Evolutionary conservation across 768 basidiomycete genomes (phyloP).

Genomic region (Tylopilus rubrobrunneus): DNA sequence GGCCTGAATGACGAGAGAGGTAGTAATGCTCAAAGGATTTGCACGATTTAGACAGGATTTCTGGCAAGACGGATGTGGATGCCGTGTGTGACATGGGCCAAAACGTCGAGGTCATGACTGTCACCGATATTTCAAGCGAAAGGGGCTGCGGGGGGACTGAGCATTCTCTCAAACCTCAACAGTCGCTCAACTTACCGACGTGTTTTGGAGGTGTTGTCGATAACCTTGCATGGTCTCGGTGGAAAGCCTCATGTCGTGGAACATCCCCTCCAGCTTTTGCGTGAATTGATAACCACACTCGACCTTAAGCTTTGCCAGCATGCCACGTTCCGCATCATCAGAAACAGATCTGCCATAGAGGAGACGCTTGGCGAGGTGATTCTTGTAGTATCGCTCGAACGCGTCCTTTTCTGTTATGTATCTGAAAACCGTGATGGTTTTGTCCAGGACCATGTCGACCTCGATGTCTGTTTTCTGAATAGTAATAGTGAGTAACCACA

Average conservation of each 20-base stretch:
- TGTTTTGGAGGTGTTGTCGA: conserved; percentile 53
- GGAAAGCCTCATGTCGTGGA: conserved; percentile 92
- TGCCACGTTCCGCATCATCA: conserved; percentile 95
- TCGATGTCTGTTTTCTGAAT: conserved; percentile 90
- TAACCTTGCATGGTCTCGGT: conserved; percentile 78
- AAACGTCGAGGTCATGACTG: conserved; percentile 92
- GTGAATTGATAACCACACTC: conserved; percentile 98
- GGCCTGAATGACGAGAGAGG: conserved; percentile 81
- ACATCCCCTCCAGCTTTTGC: conserved; percentile 98
- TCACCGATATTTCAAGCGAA: conserved; percentile 78
- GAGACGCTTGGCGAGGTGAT: conserved; percentile 90
- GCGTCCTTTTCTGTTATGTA: conserved; percentile 94
- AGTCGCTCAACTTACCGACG: conserved; percentile 44
- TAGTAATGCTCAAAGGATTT: conserved; percentile 89
- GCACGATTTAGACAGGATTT: conserved; percentile 57
- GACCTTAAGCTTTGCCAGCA: conserved; percentile 95
- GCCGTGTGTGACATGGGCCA: conserved; percentile 83
- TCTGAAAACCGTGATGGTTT: conserved; percentile 94
- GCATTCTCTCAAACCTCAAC: background rate
- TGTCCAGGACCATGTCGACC: conserved; percentile 85
- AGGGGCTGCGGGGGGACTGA: conserved; percentile 49
- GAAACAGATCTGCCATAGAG: conserved; percentile 84
- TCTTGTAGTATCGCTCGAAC: conserved; percentile 98
- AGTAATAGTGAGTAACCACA: background rate
- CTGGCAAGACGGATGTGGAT: conserved; percentile 64